Conservation (phyloP, 495 filamentous ascomycete species). For the Hypoxylon fragiforme region DNA sequence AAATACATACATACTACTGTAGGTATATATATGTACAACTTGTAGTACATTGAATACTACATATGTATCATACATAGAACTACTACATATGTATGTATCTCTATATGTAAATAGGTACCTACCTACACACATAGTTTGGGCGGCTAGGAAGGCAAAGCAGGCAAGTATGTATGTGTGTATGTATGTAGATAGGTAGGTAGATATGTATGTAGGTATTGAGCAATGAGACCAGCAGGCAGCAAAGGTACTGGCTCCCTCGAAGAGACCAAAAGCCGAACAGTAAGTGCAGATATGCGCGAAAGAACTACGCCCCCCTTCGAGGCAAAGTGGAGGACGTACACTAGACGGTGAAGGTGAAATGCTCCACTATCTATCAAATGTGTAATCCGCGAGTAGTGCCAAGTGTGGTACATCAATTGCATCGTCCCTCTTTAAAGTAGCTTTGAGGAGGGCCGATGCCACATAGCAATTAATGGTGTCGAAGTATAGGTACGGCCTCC, state of each 20-base stretch:
- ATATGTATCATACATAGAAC: too few relatives aligned
- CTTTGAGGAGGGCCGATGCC: constrained; percentile 35
- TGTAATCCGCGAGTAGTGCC: constrained; percentile 30
- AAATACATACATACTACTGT: too few relatives aligned
- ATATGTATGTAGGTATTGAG: constrained; percentile 8
- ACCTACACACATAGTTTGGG: background rate
- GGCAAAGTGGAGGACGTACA: constrained; percentile 36
- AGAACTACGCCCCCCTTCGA: constrained; percentile 35
- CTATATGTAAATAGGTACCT: background rate
- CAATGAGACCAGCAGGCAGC: constrained; percentile 18
- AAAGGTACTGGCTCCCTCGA: constrained; percentile 22
- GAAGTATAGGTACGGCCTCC: constrained; percentile 31
- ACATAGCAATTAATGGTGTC: constrained; percentile 33
- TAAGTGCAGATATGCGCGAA: constrained; percentile 38
- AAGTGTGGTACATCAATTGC: constrained; percentile 37
- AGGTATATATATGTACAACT: too few relatives aligned
- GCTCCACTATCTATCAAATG: constrained; percentile 35
- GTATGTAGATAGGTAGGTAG: background rate
- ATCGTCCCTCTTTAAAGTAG: constrained; percentile 35
- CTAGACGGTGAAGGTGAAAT: constrained; percentile 29
- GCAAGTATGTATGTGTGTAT: too few relatives aligned
- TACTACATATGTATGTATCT: too few relatives aligned
- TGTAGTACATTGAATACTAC: too few relatives aligned
- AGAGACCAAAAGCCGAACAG: constrained; percentile 20
- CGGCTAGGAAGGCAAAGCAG: too few relatives aligned